Percentiles rank a stretch among this genome's conserved stretches.
Conservation (phyloP, 1,139 yeast genomes). For the Pichia sp. region DNA sequence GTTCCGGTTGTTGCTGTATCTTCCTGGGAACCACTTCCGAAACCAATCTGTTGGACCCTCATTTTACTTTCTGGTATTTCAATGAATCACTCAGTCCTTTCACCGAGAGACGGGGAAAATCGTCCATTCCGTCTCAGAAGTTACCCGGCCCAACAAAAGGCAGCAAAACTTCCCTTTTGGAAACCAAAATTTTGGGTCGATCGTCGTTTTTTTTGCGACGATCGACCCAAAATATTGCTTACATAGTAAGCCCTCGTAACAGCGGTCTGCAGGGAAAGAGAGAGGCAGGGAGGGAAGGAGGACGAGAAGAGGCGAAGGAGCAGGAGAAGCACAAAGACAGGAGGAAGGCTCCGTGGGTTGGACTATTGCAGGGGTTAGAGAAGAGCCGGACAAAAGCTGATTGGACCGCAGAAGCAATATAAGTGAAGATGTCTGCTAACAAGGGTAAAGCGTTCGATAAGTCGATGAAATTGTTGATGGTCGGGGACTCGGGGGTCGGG, state of each 20-base stretch:
- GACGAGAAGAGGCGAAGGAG: conserved; percentile 1
- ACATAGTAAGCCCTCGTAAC: no score
- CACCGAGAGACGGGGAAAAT: not conserved
- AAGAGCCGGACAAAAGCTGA: not conserved
- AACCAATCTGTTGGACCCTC: no score
- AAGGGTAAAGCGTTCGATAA: conserved; percentile 56
- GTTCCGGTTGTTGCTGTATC: not conserved
- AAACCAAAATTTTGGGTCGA: not conserved
- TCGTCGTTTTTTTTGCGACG: not conserved
- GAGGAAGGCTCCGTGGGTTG: not conserved
- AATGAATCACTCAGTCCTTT: not conserved
- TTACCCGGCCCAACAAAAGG: not conserved
- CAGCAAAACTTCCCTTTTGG: not conserved
- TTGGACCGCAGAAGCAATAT: not conserved
- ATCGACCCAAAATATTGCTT: no score
- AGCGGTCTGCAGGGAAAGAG: not conserved
- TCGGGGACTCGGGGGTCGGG: conserved; percentile 96
- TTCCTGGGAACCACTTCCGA: not conserved
- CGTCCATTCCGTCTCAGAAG: not conserved
- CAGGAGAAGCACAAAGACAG: not conserved
- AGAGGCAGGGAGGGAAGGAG: not conserved
- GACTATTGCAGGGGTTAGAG: not conserved
- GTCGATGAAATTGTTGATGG: conserved; percentile 87
- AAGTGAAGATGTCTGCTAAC: conserved; percentile 16
- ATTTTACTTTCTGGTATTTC: not conserved